phyloP scores from a whole-genome alignment of 805 yeast genomes.

The Soucietia sequanensis region DNA sequence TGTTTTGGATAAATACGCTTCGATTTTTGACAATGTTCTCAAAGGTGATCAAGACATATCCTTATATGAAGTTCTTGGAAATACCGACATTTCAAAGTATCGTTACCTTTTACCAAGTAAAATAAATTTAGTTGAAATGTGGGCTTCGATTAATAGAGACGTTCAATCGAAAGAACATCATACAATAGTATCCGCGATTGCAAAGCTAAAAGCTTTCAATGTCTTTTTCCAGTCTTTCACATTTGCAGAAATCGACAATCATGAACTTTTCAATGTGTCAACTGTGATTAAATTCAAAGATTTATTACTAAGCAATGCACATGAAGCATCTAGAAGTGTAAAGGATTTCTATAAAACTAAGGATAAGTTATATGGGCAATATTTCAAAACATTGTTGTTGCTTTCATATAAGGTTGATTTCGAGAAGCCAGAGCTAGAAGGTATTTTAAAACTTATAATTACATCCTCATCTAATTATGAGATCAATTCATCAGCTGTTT shows the following conservation, averaged over 20 bases:
- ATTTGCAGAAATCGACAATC: slow-evolving; percentile 2
- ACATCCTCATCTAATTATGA: slow-evolving; percentile 20
- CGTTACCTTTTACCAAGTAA: slow-evolving; percentile 5
- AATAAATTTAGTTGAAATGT: slow-evolving; percentile 11
- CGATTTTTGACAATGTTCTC: neutral
- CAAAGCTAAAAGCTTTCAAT: slow-evolving; percentile 30
- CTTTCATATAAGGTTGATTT: neutral
- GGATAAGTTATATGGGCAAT: slow-evolving; percentile 37
- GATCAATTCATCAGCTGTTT: slow-evolving; percentile 23
- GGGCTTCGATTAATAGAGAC: slow-evolving; percentile 15
- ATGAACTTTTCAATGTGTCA: slow-evolving; percentile 9
- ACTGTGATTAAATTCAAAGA: slow-evolving; percentile 18
- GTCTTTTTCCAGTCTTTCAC: slow-evolving; percentile 11
- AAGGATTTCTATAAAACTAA: slow-evolving; percentile 42
- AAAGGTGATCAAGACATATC: slow-evolving; percentile 7
- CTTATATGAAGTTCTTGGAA: slow-evolving; percentile 19
- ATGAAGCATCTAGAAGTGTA: slow-evolving; percentile 18
- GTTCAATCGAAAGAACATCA: slow-evolving; percentile 20
- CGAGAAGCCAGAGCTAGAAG: slow-evolving; percentile 4
- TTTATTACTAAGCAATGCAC: slow-evolving; percentile 17
- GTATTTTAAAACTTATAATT: slow-evolving; percentile 11
- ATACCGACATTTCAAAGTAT: slow-evolving; percentile 14
- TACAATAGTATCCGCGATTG: slow-evolving; percentile 13
- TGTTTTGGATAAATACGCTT: neutral
- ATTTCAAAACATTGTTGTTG: slow-evolving; percentile 11